These are phyloP conservation scores for Apocynum venetum DNA, from an alignment of 257 asterid genomes.

Conservation along the genomic window DNA sequence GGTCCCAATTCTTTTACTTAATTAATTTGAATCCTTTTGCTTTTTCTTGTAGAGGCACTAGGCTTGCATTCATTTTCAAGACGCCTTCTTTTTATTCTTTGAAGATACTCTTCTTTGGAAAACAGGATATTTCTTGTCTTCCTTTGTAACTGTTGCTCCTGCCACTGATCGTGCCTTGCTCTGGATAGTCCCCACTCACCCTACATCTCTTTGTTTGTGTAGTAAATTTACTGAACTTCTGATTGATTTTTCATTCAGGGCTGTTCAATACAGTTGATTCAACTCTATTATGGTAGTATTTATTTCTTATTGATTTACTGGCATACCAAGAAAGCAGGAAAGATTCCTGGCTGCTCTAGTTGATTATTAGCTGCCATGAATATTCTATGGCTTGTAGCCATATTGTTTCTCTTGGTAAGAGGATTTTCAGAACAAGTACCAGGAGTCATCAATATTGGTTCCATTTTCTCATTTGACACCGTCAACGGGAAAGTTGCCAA, in stretches of 20 bases:
- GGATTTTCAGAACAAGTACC: constrained; percentile 4
- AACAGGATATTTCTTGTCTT: not conserved
- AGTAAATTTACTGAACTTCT: not conserved
- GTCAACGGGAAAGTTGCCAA: constrained; percentile 60
- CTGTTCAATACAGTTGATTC: not conserved
- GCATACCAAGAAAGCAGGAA: not conserved
- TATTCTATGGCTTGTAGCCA: not conserved
- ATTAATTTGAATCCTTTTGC: not conserved
- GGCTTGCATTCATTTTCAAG: not conserved
- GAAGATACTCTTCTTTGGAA: not conserved
- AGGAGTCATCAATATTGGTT: constrained; percentile 50
- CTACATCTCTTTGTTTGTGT: not conserved
- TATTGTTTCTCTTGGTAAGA: not conserved
- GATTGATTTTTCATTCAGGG: not conserved
- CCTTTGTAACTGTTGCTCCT: not conserved
- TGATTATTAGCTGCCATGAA: not conserved
- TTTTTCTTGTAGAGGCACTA: not conserved
- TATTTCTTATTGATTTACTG: not conserved
- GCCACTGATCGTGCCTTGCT: not conserved
- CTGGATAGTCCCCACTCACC: not conserved
- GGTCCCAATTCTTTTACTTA: not conserved
- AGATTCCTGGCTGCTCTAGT: not conserved
- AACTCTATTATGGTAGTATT: not conserved
- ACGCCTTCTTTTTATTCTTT: not conserved
- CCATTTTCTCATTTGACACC: constrained; percentile 56